Conservation (phyloP, 1,284 basidiomycete genomes). For the Pseudomicrostroma phylloplanum region DNA sequence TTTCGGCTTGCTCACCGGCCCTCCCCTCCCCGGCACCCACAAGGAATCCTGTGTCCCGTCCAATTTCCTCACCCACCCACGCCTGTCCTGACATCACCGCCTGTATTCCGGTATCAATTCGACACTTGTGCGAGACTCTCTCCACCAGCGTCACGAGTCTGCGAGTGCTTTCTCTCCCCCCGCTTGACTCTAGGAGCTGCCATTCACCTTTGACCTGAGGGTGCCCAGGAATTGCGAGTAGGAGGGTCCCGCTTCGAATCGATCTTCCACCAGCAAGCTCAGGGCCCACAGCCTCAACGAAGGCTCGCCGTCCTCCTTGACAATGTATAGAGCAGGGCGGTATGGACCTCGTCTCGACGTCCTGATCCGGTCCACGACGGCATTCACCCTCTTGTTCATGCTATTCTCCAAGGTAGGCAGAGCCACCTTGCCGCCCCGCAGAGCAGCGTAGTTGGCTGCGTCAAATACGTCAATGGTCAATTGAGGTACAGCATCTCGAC, state of each 20-base stretch:
- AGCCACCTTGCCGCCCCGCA: conserved; percentile 89
- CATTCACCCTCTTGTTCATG: conserved; percentile 88
- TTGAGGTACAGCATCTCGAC: conserved; percentile 90
- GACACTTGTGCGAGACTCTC: no score
- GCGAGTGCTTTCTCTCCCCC: no score
- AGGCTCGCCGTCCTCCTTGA: conserved; percentile 96
- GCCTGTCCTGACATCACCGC: no score
- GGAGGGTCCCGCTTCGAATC: conserved; percentile 85
- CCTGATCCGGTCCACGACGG: conserved; percentile 83
- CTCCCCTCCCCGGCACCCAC: no score
- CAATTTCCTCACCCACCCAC: no score
- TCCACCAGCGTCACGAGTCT: no score
- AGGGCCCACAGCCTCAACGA: conserved; percentile 79
- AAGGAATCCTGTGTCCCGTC: no score
- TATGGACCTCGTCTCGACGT: conserved; percentile 81
- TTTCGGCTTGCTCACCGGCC: no score
- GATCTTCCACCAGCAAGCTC: conserved; percentile 87
- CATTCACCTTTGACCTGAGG: conserved; percentile 43
- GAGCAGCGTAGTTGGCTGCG: conserved; percentile 74
- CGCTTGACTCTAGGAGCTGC: conserved; percentile 20
- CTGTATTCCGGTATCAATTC: no score
- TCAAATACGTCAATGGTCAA: conserved; percentile 91
- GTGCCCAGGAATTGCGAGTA: conserved; percentile 79
- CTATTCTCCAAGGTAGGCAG: conserved; percentile 81
- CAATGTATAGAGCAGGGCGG: conserved; percentile 88